Evolutionary conservation across 495 filamentous ascomycete species (phyloP).

Genomic region (Penicillium riverlandense): DNA sequence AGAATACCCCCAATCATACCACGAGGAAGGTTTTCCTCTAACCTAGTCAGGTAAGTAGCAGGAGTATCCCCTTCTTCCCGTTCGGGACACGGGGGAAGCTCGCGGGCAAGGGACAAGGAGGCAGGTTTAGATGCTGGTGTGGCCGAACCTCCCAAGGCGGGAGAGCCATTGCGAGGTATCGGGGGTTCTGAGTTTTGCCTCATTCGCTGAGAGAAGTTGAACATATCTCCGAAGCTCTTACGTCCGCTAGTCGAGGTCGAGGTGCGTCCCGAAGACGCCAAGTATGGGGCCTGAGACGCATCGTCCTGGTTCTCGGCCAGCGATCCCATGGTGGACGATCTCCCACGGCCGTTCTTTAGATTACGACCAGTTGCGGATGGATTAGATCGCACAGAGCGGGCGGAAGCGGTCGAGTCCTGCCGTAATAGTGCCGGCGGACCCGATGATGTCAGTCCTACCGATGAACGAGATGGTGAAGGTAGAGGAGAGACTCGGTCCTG

Average conservation of each 20-base stretch:
- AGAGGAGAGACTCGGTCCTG: constrained; percentile 42
- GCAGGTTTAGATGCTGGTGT: constrained; percentile 61
- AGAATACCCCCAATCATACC: constrained; percentile 75
- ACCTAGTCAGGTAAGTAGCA: constrained; percentile 73
- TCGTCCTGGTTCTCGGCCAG: constrained; percentile 49
- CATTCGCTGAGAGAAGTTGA: constrained; percentile 64
- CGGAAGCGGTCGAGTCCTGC: constrained; percentile 59
- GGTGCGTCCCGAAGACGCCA: constrained; percentile 56
- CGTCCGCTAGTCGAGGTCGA: constrained; percentile 78
- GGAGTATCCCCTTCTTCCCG: constrained; percentile 85
- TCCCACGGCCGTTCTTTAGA: constrained; percentile 41
- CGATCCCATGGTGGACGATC: constrained; percentile 89
- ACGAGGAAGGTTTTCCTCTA: constrained; percentile 71
- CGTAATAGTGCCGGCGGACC: constrained; percentile 38
- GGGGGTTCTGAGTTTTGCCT: constrained; percentile 69
- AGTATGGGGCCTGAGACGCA: constrained; percentile 48
- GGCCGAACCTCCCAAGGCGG: constrained; percentile 42
- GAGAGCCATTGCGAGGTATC: constrained; percentile 53
- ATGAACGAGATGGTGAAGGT: constrained; percentile 49
- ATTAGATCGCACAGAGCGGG: constrained; percentile 66
- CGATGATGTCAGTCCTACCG: constrained; percentile 36
- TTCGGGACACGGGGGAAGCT: constrained; percentile 63
- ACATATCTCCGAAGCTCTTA: constrained; percentile 84
- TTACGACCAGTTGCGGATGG: constrained; percentile 36
- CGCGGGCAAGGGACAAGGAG: constrained; percentile 5